These are phyloP conservation scores for Colletotrichum sublineola DNA, from an alignment of 2,329 filamentous ascomycete species.

Conservation along the genomic window DNA sequence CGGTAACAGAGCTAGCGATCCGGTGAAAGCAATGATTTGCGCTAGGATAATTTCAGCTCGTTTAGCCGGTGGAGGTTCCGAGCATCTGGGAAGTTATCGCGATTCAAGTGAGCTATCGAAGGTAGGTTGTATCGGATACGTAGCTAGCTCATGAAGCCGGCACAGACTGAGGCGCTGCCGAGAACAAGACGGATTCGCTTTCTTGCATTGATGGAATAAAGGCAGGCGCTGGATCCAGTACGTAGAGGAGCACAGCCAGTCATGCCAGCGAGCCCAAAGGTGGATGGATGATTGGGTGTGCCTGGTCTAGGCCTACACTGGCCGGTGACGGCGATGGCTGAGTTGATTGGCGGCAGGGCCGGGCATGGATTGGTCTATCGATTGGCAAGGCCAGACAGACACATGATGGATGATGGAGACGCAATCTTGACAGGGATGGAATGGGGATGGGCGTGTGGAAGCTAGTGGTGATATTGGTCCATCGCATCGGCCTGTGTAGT, in stretches of 20 bases:
- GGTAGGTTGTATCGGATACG: not conserved
- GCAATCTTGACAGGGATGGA: slow-evolving; percentile 27
- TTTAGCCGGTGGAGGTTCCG: not conserved
- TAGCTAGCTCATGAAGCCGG: slow-evolving; percentile 5
- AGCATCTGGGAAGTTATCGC: not conserved
- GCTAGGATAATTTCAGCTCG: slow-evolving; percentile 14
- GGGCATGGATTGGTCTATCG: slow-evolving; percentile 9
- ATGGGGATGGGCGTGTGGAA: not conserved
- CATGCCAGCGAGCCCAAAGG: slow-evolving; percentile 6
- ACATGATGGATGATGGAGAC: slow-evolving; percentile 27
- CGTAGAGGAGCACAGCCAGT: slow-evolving; percentile 14
- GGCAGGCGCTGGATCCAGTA: not conserved
- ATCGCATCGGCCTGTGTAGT: not conserved
- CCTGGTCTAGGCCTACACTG: not conserved
- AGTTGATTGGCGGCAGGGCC: slow-evolving; percentile 9
- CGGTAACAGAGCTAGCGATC: slow-evolving; percentile 1
- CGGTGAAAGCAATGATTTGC: slow-evolving; percentile 28
- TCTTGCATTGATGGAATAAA: slow-evolving; percentile 14
- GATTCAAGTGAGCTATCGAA: not conserved
- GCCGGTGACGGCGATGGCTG: not conserved
- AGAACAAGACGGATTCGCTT: not conserved
- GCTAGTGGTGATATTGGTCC: slow-evolving; percentile 7
- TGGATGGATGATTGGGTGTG: not conserved
- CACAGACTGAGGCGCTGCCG: slow-evolving; percentile 7
- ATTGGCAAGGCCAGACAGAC: slow-evolving; percentile 14